Evolutionary conservation across 2,329 filamentous ascomycete species (phyloP), one percentile per base, ranked within the genome.

Genomic region (Fusarium domesticum): DNA sequence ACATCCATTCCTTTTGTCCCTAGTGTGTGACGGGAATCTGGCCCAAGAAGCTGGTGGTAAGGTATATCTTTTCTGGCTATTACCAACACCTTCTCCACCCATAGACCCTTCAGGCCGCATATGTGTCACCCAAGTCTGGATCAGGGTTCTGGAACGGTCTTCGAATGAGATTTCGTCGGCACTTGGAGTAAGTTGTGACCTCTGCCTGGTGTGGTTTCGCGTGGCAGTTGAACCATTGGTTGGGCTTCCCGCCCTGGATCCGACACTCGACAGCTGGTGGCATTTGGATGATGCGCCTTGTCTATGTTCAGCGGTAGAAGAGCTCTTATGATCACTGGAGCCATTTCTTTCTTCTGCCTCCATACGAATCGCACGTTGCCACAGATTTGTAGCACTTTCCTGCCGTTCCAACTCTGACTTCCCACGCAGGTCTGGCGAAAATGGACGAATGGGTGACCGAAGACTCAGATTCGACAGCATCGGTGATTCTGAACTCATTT

Each of bases 21-120:
- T 56, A 4, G 54, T 62, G 23, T 63, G 54, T 3, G 67, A 66
- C 15, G 64, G 58, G 40, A 61, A 68, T 19, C 43, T 66, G 8
- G 67, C 53, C 67, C 68, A 70, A 6, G 66, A 60, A 12, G 49
- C 51, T 5, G 64, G 63, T 19, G 60, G 60, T 30, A 28, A n/a
- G n/a, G n/a, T 33, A 23, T 46, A 39, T 20, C 36, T 50, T 15
- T 28, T 32, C 30, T 31, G 47, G 15, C 10, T 34, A 30, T 23
- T 34, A 10, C 17, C 31, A 12, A 39, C 31, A 10, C 15, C 20
- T 3, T 42, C 35, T 14, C 20, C 32, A 17, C 16, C 28, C 25
- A 38, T 42, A 15, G 23, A 15, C 33, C 35, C 17, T 35, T 18
- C 41, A 18, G 43, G 50, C 16, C 38, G 47, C 45, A 58, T 53